Evolutionary conservation across 176 grass and related monocot genomes (phyloP).

Genomic region (Aechmea fasciata): DNA sequence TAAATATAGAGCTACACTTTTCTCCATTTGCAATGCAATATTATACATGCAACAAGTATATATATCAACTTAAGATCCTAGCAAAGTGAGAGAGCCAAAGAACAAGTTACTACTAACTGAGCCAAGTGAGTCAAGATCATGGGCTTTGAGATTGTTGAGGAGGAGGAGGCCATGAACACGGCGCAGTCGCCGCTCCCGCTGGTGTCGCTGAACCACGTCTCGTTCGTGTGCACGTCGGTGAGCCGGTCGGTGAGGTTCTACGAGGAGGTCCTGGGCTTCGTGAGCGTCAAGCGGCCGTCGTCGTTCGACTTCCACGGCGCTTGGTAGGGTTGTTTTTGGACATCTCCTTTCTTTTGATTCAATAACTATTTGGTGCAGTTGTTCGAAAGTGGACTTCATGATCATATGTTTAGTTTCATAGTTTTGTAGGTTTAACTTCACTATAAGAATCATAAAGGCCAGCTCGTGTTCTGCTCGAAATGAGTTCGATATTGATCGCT

Average conservation of each 20-base stretch:
- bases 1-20: background rate
- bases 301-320: slow-evolving; percentile 12
- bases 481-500: too few relatives aligned
- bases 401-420: too few relatives aligned
- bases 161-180: background rate
- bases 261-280: slow-evolving; percentile 7
- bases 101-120: background rate
- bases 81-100: background rate
- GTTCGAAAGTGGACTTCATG: too few relatives aligned
- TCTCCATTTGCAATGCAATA: background rate
- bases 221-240: slow-evolving; percentile 2
- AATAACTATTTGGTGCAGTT: background rate
- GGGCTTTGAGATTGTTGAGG: slow-evolving; percentile 2
- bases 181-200: background rate
- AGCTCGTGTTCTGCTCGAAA: too few relatives aligned
- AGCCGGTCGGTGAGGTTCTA: slow-evolving; percentile 5
- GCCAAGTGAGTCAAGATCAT: background rate
- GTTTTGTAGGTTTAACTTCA: too few relatives aligned
- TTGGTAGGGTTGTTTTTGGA: background rate
- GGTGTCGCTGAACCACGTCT: slow-evolving; percentile 6
- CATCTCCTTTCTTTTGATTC: background rate
- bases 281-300: background rate
- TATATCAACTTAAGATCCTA: background rate
- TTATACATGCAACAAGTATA: background rate
- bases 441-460: too few relatives aligned